Percentiles rank a stretch among this genome's conserved stretches.
Conservation (phyloP, 768 basidiomycete species). For the Mycena venus region DNA sequence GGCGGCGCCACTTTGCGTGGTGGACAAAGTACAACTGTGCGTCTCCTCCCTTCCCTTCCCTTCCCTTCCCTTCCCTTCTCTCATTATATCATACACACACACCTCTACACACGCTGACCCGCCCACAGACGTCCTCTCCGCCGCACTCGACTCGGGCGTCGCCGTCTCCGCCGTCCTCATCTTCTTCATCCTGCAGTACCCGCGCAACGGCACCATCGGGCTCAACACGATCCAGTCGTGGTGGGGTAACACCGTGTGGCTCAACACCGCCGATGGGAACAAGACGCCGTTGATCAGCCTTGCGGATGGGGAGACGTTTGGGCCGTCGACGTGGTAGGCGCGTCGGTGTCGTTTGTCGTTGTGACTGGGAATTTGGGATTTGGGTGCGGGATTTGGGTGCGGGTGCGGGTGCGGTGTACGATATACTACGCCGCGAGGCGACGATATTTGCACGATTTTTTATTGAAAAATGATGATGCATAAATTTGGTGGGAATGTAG, state of each 20-base stretch:
- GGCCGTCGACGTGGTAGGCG: too few species aligned
- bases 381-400: too few species aligned
- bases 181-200: slow-evolving; percentile 65
- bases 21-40: slow-evolving; percentile 76
- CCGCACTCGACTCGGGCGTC: slow-evolving; percentile 67
- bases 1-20: slow-evolving; percentile 73
- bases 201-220: slow-evolving; percentile 59
- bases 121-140: slow-evolving; percentile 59
- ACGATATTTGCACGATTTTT: too few species aligned
- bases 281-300: slow-evolving; percentile 20
- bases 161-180: slow-evolving; percentile 60
- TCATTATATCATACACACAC: not conserved
- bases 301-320: slow-evolving; percentile 23
- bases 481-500: too few species aligned
- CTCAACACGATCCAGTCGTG: slow-evolving; percentile 54
- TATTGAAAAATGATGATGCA: too few species aligned
- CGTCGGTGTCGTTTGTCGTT: too few species aligned
- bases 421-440: too few species aligned
- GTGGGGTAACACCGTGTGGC: slow-evolving; percentile 66
- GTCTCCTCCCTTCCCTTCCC: slow-evolving; percentile 10
- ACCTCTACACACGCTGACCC: not conserved
- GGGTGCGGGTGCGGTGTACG: too few species aligned
- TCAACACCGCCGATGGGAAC: slow-evolving; percentile 30
- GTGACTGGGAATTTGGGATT: too few species aligned
- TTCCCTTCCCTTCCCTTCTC: too few species aligned